phyloP scores from a whole-genome alignment of 1,284 basidiomycete species.

The Ganoderma lingzhi region DNA sequence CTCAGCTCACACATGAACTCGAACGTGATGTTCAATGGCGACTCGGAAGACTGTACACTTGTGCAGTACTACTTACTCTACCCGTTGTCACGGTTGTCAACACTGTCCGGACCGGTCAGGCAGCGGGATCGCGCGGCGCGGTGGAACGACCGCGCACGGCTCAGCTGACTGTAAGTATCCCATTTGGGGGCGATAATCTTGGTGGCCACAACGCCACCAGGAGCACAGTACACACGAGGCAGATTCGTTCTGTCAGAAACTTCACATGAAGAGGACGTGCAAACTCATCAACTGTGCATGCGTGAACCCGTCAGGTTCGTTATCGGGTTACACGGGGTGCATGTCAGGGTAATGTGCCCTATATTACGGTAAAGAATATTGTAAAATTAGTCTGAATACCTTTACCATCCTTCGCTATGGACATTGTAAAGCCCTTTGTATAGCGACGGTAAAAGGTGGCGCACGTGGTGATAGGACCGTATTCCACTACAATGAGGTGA shows the following conservation, averaged over 20 bases:
- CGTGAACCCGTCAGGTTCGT: background rate
- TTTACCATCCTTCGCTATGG: too few species aligned
- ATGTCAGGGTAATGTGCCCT: too few species aligned
- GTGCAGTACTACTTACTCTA: background rate
- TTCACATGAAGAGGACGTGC: background rate
- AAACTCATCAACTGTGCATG: background rate
- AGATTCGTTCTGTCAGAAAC: background rate
- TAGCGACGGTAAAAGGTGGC: too few species aligned
- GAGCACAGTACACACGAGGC: constrained; percentile 4
- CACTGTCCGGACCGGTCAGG: background rate
- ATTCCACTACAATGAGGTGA: too few species aligned
- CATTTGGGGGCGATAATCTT: background rate
- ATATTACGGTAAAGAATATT: too few species aligned
- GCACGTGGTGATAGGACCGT: too few species aligned
- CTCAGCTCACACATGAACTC: background rate
- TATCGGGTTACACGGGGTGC: too few species aligned
- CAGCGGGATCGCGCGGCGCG: background rate
- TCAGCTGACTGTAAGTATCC: background rate
- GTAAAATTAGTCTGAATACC: too few species aligned
- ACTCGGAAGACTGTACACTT: background rate
- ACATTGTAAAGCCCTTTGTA: too few species aligned
- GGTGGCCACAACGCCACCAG: constrained; percentile 11
- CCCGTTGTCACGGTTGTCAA: background rate
- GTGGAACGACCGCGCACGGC: background rate
- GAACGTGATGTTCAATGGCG: background rate